Conservation (phyloP, 495 filamentous ascomycete genomes). For the Coniosporium apollinis region DNA sequence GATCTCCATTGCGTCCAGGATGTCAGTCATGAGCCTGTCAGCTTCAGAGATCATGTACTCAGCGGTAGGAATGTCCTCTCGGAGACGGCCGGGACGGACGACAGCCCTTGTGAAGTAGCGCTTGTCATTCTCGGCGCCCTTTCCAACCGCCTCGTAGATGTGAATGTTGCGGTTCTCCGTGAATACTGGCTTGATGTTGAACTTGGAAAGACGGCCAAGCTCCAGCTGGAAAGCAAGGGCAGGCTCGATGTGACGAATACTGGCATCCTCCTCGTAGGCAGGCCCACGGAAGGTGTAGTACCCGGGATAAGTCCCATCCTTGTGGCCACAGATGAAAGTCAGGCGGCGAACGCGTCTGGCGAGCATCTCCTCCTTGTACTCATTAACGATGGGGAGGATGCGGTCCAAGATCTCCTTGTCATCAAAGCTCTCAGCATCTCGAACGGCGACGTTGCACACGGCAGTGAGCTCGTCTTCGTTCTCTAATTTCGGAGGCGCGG, state of each 20-base stretch:
- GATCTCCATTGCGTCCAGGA: slow-evolving; percentile 92
- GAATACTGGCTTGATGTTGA: slow-evolving; percentile 94
- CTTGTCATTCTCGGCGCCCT: slow-evolving; percentile 86
- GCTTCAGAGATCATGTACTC: slow-evolving; percentile 97
- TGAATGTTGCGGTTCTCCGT: slow-evolving; percentile 98
- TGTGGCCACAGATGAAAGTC: slow-evolving; percentile 91
- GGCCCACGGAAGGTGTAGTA: slow-evolving; percentile 98
- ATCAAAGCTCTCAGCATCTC: slow-evolving; percentile 73
- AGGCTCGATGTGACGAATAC: slow-evolving; percentile 92
- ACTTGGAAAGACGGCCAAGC: slow-evolving; percentile 81
- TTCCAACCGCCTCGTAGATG: slow-evolving; percentile 92
- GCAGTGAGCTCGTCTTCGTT: slow-evolving; percentile 65
- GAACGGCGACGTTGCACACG: slow-evolving; percentile 81
- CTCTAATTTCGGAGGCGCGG: slow-evolving; percentile 28
- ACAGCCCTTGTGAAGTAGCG: slow-evolving; percentile 94
- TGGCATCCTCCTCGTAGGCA: slow-evolving; percentile 72
- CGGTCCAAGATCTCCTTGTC: slow-evolving; percentile 65
- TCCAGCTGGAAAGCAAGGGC: slow-evolving; percentile 97
- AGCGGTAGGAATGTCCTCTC: slow-evolving; percentile 91
- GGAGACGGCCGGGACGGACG: slow-evolving; percentile 77
- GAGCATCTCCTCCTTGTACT: slow-evolving; percentile 69
- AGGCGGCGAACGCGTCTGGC: slow-evolving; percentile 68
- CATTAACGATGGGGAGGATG: slow-evolving; percentile 57
- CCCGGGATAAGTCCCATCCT: slow-evolving; percentile 84
- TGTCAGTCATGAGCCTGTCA: slow-evolving; percentile 91